Conservation (phyloP, 2,329 filamentous ascomycete genomes). For the Endothia cerciana region DNA sequence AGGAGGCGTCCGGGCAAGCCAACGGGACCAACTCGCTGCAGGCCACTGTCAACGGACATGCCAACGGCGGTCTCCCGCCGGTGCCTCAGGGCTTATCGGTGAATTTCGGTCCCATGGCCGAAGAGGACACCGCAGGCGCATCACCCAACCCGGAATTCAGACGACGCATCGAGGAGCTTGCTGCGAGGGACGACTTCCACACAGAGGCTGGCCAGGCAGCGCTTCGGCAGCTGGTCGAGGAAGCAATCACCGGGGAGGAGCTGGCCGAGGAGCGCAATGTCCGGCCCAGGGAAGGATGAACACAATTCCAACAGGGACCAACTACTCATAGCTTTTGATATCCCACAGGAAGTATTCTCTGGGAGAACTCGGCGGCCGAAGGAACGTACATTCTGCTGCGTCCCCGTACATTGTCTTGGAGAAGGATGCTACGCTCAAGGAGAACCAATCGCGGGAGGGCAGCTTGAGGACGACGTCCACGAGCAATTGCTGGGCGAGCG, state of each 20-base stretch:
- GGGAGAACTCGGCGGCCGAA: conserved; percentile 53
- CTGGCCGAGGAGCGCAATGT: conserved; percentile 67
- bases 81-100: conserved; percentile 78
- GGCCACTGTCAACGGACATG: conserved; percentile 35
- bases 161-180: conserved; percentile 85
- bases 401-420: conserved; percentile 48
- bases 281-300: conserved; percentile 62
- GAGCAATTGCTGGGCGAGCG: conserved; percentile 55
- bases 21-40: conserved; percentile 29
- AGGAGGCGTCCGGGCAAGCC: conserved; percentile 32
- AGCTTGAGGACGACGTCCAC: conserved; percentile 48
- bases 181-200: conserved; percentile 80
- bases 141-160: conserved; percentile 79
- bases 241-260: conserved; percentile 73
- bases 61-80: conserved; percentile 55
- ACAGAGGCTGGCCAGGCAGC: conserved; percentile 79
- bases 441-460: conserved; percentile 57
- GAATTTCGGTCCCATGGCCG: conserved; percentile 74
- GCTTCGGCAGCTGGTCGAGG: conserved; percentile 76
- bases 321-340: conserved; percentile 50
- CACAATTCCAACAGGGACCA: background rate
- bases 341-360: conserved; percentile 67
- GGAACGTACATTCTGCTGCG: conserved; percentile 55
- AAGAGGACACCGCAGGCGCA: conserved; percentile 59
- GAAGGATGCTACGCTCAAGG: conserved; percentile 57